A percentile compares a stretch with the other conserved stretches of the same genome.
phyloP scores from a whole-genome alignment of 768 basidiomycete genomes.

The Pisolithus orientalis region DNA sequence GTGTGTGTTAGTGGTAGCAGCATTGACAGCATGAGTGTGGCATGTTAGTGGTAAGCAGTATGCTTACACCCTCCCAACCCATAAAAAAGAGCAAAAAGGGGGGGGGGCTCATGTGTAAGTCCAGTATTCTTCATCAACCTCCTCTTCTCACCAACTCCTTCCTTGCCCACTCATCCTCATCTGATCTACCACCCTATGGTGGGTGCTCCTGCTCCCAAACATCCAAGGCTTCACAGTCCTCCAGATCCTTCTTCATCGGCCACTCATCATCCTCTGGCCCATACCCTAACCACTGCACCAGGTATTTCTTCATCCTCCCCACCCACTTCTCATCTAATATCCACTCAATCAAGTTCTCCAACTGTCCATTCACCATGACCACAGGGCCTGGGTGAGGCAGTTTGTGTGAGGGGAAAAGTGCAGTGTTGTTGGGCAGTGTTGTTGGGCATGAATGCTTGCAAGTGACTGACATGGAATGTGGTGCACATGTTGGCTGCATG shows the following conservation, averaged over 20 bases:
- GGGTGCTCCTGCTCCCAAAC: neutral
- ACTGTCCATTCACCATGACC: neutral
- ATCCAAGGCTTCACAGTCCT: slow-evolving; percentile 1
- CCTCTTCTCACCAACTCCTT: neutral
- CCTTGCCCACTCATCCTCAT: neutral
- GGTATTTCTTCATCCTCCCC: slow-evolving; percentile 14
- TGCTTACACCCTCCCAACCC: too few relatives aligned
- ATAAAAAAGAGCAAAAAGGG: too few relatives aligned
- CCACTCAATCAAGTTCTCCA: slow-evolving; percentile 11
- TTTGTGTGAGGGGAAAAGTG: slow-evolving; percentile 14
- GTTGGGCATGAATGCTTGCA: slow-evolving; percentile 13
- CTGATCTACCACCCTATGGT: too few relatives aligned
- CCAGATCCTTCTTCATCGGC: too few relatives aligned
- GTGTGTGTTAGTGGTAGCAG: too few relatives aligned
- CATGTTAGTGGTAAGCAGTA: too few relatives aligned
- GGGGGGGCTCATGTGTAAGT: too few relatives aligned
- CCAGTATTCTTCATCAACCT: neutral
- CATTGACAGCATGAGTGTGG: too few relatives aligned
- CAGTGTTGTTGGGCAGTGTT: too few relatives aligned
- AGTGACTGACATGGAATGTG: slow-evolving; percentile 22
- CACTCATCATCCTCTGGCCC: too few relatives aligned
- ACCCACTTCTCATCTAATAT: slow-evolving; percentile 7
- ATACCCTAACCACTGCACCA: slow-evolving; percentile 14
- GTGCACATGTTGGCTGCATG: slow-evolving; percentile 12
- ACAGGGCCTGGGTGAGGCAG: slow-evolving; percentile 8